Conservation (phyloP, 345 rosid species). For the Isatis tinctoria region DNA sequence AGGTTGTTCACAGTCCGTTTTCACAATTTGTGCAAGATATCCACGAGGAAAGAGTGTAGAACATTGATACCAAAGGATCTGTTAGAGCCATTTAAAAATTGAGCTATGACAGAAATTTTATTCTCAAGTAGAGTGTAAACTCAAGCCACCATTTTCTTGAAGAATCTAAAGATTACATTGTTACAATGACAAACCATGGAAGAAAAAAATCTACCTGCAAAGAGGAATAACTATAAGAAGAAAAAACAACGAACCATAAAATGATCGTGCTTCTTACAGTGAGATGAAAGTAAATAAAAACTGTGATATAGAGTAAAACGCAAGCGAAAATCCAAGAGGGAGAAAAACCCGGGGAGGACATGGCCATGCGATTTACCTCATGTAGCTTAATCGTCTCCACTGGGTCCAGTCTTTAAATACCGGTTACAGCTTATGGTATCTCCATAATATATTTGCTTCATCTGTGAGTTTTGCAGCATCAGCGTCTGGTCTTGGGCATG, state of each 20-base stretch:
- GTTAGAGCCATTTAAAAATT: background rate
- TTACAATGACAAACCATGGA: constrained; percentile 20
- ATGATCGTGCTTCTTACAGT: constrained; percentile 18
- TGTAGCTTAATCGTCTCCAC: constrained; percentile 6
- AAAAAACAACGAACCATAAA: background rate
- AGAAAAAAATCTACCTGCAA: constrained; percentile 20
- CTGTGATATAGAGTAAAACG: constrained; percentile 55
- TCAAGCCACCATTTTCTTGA: constrained; percentile 15
- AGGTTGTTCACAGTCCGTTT: constrained; percentile 12
- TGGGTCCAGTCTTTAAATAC: background rate
- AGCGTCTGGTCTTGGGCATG: constrained; percentile 87
- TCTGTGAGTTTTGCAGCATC: constrained; percentile 34
- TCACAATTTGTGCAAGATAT: constrained; percentile 19
- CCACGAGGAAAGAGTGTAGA: background rate
- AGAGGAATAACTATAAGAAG: constrained; percentile 16
- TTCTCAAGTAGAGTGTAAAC: background rate
- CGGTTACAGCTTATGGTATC: constrained; percentile 9
- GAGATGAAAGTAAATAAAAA: constrained; percentile 24
- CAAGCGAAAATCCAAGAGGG: too few relatives aligned
- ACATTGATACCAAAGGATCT: too few relatives aligned
- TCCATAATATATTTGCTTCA: constrained; percentile 3
- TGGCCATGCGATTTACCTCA: constrained; percentile 23
- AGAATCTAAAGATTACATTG: constrained; percentile 19
- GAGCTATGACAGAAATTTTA: background rate
- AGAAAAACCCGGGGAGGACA: constrained; percentile 29